A percentile compares a stretch with the other conserved stretches of the same genome.
Conservation (phyloP, 179 eudicot species). For the Gypsophila paniculata region DNA sequence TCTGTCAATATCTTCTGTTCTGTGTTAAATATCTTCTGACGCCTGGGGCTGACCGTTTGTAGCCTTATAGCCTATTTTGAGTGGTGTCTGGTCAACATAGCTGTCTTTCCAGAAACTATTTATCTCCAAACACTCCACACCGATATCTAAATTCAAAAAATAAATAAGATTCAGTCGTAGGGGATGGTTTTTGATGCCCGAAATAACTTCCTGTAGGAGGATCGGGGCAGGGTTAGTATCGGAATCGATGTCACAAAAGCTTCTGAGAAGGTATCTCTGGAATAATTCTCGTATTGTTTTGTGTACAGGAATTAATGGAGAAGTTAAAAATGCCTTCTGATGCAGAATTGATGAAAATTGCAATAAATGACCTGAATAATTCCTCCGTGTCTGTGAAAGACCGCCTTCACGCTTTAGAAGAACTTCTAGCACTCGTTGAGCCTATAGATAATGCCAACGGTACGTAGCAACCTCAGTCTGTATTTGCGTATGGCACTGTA, state of each 20-base stretch:
- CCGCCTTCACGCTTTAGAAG: constrained; percentile 69
- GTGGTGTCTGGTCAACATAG: too few species aligned
- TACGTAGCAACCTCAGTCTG: constrained; percentile 25
- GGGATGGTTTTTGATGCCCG: too few species aligned
- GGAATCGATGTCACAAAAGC: neutral
- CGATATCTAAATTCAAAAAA: neutral
- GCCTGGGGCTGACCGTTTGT: neutral
- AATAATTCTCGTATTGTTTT: constrained; percentile 1
- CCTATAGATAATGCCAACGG: constrained; percentile 94
- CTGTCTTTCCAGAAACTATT: too few species aligned
- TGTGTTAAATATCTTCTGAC: neutral
- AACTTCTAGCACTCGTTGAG: constrained; percentile 82
- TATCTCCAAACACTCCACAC: too few species aligned
- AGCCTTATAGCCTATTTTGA: neutral
- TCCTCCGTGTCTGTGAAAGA: constrained; percentile 62
- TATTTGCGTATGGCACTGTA: neutral
- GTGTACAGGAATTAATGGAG: constrained; percentile 73
- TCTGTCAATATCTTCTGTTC: neutral
- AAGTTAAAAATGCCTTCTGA: constrained; percentile 81
- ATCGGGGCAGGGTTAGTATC: too few species aligned
- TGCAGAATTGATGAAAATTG: constrained; percentile 79
- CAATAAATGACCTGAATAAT: constrained; percentile 77
- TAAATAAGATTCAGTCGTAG: neutral
- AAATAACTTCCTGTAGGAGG: too few species aligned
- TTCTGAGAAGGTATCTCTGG: neutral